phyloP scores from a whole-genome alignment of 331 rosid species.

The Dryas integrifolia region DNA sequence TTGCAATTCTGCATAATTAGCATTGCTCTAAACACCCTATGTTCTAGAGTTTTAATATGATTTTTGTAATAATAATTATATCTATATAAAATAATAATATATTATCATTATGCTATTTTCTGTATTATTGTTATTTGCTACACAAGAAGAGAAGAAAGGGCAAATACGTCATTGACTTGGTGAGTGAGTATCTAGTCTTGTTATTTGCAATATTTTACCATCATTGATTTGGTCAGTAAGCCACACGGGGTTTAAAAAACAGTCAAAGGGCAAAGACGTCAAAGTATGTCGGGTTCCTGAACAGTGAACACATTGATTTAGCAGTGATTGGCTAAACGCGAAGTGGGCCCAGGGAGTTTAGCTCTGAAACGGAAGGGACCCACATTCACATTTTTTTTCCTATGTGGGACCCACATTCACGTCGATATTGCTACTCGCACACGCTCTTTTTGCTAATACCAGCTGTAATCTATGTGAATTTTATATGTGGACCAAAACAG shows the following conservation, averaged over 20 bases:
- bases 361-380: not conserved
- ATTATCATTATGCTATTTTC: no score
- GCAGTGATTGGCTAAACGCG: not conserved
- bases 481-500: not conserved
- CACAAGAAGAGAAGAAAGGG: no score
- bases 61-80: no score
- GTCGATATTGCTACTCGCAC: not conserved
- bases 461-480: not conserved
- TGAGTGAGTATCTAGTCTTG: not conserved
- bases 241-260: not conserved
- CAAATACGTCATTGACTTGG: no score
- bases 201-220: not conserved
- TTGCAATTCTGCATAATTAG: no score
- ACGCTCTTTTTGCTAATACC: not conserved
- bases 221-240: not conserved
- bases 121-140: no score
- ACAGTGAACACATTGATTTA: not conserved
- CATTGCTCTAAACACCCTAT: no score
- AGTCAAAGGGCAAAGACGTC: conserved; percentile 7
- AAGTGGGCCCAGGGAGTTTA: not conserved
- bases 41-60: no score
- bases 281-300: not conserved
- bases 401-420: not conserved
- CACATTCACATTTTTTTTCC: not conserved
- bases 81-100: no score